Percentiles rank a stretch among this genome's conserved stretches.
Conservation (phyloP, 495 filamentous ascomycete species). For the Penicillium cosmopolitanum region DNA sequence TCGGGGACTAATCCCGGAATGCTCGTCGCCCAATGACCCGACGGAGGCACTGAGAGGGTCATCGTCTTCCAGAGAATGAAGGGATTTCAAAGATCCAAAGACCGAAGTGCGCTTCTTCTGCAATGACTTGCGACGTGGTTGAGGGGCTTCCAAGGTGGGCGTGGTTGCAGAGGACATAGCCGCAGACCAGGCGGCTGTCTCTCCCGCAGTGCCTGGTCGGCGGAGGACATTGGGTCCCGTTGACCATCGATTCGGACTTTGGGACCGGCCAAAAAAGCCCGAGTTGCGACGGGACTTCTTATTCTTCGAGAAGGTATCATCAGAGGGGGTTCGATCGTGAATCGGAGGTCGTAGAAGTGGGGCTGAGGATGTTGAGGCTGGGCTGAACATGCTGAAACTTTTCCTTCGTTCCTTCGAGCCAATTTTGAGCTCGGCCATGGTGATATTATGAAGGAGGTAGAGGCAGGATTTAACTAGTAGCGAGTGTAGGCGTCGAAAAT, state of each 20-base stretch:
- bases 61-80: conserved; percentile 55
- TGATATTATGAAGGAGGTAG: conserved; percentile 7
- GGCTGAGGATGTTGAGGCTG: conserved; percentile 31
- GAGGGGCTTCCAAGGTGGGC: conserved; percentile 33
- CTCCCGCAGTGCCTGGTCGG: conserved; percentile 37
- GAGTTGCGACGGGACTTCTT: conserved; percentile 51
- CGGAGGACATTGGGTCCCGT: conserved; percentile 30
- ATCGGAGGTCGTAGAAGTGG: conserved; percentile 24
- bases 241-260: conserved; percentile 26
- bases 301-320: conserved; percentile 38
- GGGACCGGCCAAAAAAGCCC: conserved; percentile 45
- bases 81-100: conserved; percentile 61
- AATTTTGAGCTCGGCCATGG: conserved; percentile 43
- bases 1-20: conserved; percentile 33
- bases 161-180: conserved; percentile 25
- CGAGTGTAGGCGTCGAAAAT: conserved; percentile 6
- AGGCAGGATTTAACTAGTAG: conserved; percentile 10
- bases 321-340: conserved; percentile 44
- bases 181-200: conserved; percentile 26
- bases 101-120: conserved; percentile 56
- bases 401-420: conserved; percentile 50
- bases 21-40: conserved; percentile 37
- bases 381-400: conserved; percentile 47
- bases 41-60: conserved; percentile 45
- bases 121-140: conserved; percentile 46